Conservation (phyloP, 805 yeast species). For the Kluyveromyces wickerhamii region DNA sequence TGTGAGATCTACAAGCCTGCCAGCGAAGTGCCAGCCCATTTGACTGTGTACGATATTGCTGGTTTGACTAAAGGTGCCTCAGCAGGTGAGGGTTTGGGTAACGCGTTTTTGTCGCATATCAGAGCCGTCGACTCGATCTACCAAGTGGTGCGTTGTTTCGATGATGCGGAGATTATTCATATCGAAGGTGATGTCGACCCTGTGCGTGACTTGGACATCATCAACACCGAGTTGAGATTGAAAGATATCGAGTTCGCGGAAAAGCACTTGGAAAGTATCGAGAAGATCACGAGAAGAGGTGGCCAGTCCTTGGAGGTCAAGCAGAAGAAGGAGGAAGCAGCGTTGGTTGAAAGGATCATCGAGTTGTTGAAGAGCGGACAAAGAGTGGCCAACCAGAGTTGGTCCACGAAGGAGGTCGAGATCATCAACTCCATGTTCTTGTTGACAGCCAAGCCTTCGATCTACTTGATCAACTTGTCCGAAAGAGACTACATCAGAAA, state of each 20-base stretch:
- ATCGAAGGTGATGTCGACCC: conserved; percentile 97
- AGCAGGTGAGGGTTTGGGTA: conserved; percentile 96
- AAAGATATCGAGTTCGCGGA: conserved; percentile 94
- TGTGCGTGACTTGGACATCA: conserved; percentile 86
- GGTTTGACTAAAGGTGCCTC: conserved; percentile 97
- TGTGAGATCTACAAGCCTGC: conserved; percentile 73
- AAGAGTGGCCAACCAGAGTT: conserved; percentile 77
- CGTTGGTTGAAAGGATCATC: conserved; percentile 65
- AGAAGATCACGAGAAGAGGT: conserved; percentile 76
- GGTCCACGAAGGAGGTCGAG: conserved; percentile 91
- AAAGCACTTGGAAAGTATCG: conserved; percentile 71
- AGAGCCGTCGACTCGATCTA: conserved; percentile 97
- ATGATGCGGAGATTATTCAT: conserved; percentile 96
- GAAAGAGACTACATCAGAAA: conserved; percentile 83
- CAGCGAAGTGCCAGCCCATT: conserved; percentile 80
- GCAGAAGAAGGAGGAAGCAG: conserved; percentile 79
- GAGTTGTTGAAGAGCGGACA: conserved; percentile 73
- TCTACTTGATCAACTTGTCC: conserved; percentile 82
- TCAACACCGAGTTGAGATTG: conserved; percentile 83
- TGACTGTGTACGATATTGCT: conserved; percentile 94
- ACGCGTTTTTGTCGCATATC: conserved; percentile 92
- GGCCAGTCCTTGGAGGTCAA: conserved; percentile 86
- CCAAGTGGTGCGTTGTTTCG: conserved; percentile 96
- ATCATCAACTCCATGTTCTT: conserved; percentile 77
- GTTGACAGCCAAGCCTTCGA: conserved; percentile 92